These are phyloP conservation scores for Oxytropis ochrocephala DNA, from an alignment of 306 rosid species.

Conservation along the genomic window DNA sequence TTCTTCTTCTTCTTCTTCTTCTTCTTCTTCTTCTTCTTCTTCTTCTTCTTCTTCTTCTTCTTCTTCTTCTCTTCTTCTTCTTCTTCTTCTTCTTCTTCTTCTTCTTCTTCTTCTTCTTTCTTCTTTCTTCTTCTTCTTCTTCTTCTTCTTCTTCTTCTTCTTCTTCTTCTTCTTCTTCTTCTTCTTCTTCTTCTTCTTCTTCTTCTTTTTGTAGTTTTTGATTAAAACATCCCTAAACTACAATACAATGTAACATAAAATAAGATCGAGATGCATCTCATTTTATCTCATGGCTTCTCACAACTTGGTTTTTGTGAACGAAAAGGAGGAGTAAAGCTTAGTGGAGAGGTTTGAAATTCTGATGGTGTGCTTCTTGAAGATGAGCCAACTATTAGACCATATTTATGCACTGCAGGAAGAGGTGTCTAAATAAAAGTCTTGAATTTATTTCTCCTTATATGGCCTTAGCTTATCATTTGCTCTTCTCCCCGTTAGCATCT, in stretches of 20 bases:
- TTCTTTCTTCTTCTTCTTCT: too few relatives aligned
- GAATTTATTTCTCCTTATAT: constrained; percentile 1
- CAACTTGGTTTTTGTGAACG: constrained; percentile 16
- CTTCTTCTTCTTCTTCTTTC: too few relatives aligned
- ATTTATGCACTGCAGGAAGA: neutral
- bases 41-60: too few relatives aligned
- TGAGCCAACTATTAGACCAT: too few relatives aligned
- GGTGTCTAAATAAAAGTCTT: neutral
- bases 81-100: too few relatives aligned
- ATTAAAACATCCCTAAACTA: neutral
- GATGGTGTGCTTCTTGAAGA: constrained; percentile 27
- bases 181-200: too few relatives aligned
- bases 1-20: too few relatives aligned
- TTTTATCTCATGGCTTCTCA: neutral
- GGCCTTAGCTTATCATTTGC: constrained; percentile 36
- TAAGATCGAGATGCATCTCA: neutral
- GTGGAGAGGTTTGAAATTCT: constrained; percentile 29
- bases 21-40: too few relatives aligned
- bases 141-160: too few relatives aligned
- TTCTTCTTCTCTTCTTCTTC: too few relatives aligned
- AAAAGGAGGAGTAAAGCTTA: constrained; percentile 10
- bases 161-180: too few relatives aligned
- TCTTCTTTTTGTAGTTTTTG: neutral
- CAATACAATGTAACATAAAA: neutral
- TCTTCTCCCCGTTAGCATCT: constrained; percentile 49